Evolutionary conservation across 129 eudicot species (phyloP).

Genomic region (Flaveria robusta): DNA sequence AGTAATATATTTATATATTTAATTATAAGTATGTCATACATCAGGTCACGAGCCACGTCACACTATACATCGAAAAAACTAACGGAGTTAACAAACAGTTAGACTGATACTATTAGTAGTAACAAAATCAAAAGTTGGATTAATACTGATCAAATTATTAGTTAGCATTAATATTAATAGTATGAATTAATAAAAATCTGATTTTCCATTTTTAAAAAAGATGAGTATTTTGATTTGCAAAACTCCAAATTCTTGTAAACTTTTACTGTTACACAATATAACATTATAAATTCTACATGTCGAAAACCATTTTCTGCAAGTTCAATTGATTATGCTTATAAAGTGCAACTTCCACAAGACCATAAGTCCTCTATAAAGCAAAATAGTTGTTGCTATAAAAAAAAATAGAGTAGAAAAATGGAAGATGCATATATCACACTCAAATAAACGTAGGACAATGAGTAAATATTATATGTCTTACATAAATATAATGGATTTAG

Average conservation of each 20-base stretch:
- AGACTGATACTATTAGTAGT: too few relatives aligned
- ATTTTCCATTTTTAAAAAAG: not conserved
- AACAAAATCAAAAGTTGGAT: too few relatives aligned
- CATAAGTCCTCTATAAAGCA: not conserved
- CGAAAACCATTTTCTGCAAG: not conserved
- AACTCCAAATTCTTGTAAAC: not conserved
- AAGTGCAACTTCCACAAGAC: not conserved
- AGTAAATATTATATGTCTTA: not conserved
- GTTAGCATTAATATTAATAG: too few relatives aligned
- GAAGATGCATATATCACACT: not conserved
- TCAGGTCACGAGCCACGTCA: too few relatives aligned
- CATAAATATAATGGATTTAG: not conserved
- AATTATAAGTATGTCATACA: too few relatives aligned
- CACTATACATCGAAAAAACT: too few relatives aligned
- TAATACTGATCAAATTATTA: too few relatives aligned
- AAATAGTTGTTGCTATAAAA: not conserved
- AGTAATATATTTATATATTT: too few relatives aligned
- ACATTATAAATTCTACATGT: not conserved
- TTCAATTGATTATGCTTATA: not conserved
- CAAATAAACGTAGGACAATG: not conserved
- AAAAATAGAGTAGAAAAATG: not conserved
- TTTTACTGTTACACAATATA: too few relatives aligned
- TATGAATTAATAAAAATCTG: too few relatives aligned
- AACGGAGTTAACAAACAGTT: too few relatives aligned
- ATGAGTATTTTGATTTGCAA: not conserved